phyloP scores from a whole-genome alignment of 2,329 filamentous ascomycete genomes.

The Zarea fungicola region DNA sequence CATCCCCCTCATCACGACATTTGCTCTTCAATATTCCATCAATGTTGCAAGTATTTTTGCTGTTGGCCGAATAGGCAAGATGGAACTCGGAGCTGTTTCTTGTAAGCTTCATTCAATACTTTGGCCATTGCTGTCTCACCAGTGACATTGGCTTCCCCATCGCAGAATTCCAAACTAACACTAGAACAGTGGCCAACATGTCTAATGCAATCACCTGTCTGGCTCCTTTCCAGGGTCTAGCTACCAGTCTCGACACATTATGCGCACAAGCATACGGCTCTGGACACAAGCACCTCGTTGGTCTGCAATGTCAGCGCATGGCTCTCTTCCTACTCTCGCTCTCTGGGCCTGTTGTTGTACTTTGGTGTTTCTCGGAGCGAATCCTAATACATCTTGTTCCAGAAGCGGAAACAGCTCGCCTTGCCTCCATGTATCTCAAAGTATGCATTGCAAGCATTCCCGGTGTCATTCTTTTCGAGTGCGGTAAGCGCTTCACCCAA shows the following conservation, averaged over 20 bases:
- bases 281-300: slow-evolving; percentile 82
- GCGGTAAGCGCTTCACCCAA: slow-evolving; percentile 74
- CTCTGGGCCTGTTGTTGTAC: slow-evolving; percentile 63
- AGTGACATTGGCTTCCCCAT: too few relatives aligned
- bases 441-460: slow-evolving; percentile 69
- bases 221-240: slow-evolving; percentile 75
- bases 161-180: neutral
- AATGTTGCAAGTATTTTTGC: slow-evolving; percentile 79
- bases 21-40: slow-evolving; percentile 75
- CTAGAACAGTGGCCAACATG: slow-evolving; percentile 52
- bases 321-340: slow-evolving; percentile 68
- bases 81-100: slow-evolving; percentile 43
- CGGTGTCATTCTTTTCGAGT: slow-evolving; percentile 71
- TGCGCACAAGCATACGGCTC: slow-evolving; percentile 93
- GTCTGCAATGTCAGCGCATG: slow-evolving; percentile 77
- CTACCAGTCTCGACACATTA: slow-evolving; percentile 85
- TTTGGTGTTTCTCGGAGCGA: slow-evolving; percentile 65
- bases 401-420: slow-evolving; percentile 54
- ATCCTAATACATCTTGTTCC: slow-evolving; percentile 50
- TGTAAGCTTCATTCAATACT: slow-evolving; percentile 26
- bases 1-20: slow-evolving; percentile 64
- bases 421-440: slow-evolving; percentile 69
- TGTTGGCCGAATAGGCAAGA: slow-evolving; percentile 68
- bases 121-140: too few relatives aligned
- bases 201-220: slow-evolving; percentile 74